Conservation (phyloP, 192 early-diverging fungal species). For the Rhizoclosmatium sp. region DNA sequence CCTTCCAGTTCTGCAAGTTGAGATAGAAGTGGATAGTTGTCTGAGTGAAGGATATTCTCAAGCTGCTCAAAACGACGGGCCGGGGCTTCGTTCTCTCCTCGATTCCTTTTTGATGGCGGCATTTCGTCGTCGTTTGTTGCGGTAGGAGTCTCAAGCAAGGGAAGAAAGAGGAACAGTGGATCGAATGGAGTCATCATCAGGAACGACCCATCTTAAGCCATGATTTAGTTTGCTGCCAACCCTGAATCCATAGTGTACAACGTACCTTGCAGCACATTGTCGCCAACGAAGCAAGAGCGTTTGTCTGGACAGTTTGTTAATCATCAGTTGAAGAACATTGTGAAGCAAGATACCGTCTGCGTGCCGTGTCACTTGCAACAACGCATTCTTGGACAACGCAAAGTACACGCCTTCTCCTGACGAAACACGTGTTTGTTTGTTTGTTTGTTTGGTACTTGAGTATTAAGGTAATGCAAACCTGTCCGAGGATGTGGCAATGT, state of each 20-base stretch:
- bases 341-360: background rate
- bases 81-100: background rate
- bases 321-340: background rate
- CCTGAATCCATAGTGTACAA: background rate
- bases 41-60: conserved; percentile 4
- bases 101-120: background rate
- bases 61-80: background rate
- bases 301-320: background rate
- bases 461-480: background rate
- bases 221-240: background rate
- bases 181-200: conserved; percentile 11
- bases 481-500: conserved; percentile 14
- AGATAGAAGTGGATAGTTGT: background rate
- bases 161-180: conserved; percentile 8
- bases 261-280: conserved; percentile 10
- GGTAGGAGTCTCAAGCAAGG: background rate
- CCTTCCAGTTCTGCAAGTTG: background rate
- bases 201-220: conserved; percentile 7
- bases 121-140: background rate
- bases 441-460: background rate
- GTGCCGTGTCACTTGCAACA: conserved; percentile 19
- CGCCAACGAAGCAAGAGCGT: conserved; percentile 17
- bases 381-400: background rate
- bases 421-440: background rate
- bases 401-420: conserved; percentile 5